phyloP scores from a whole-genome alignment of 805 yeast species.

The Nakazawaea ishiwadae region DNA sequence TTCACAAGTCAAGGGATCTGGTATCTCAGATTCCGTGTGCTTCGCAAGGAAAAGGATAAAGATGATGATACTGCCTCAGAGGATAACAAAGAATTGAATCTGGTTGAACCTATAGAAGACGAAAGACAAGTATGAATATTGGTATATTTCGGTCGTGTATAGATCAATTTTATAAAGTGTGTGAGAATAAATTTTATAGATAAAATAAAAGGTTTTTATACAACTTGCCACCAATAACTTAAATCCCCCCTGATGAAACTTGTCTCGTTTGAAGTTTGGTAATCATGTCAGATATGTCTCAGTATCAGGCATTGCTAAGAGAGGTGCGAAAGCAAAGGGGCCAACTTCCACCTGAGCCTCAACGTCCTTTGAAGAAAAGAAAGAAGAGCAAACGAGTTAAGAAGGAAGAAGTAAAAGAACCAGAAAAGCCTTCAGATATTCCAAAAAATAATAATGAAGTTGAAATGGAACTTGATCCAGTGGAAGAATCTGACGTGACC shows the following conservation, averaged over 20 bases:
- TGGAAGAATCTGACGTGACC: conserved; percentile 8
- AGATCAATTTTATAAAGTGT: too few species aligned
- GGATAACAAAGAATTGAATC: conserved; percentile 6
- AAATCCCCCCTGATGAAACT: too few species aligned
- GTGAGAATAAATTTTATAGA: too few species aligned
- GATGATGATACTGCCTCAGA: conserved; percentile 4
- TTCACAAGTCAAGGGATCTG: conserved; percentile 66
- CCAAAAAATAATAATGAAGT: too few species aligned
- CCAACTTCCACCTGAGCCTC: not conserved
- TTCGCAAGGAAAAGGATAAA: conserved; percentile 12
- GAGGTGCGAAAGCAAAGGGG: conserved; percentile 14
- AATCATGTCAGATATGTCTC: conserved; percentile 14
- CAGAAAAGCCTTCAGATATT: too few species aligned
- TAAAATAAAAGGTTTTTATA: too few species aligned
- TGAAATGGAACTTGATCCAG: too few species aligned
- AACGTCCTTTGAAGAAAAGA: conserved; percentile 21
- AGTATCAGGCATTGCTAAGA: conserved; percentile 19
- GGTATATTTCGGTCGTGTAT: too few species aligned
- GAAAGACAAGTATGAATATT: too few species aligned
- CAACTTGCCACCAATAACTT: too few species aligned
- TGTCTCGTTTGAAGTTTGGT: too few species aligned
- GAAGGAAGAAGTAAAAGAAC: not conserved
- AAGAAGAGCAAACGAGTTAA: conserved; percentile 8
- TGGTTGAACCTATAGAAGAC: too few species aligned
- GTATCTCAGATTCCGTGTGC: conserved; percentile 42